Percentiles rank a stretch among this genome's conserved stretches.
Evolutionary conservation across 768 basidiomycete genomes (phyloP).

Genomic region (Lentinula detonsa): DNA sequence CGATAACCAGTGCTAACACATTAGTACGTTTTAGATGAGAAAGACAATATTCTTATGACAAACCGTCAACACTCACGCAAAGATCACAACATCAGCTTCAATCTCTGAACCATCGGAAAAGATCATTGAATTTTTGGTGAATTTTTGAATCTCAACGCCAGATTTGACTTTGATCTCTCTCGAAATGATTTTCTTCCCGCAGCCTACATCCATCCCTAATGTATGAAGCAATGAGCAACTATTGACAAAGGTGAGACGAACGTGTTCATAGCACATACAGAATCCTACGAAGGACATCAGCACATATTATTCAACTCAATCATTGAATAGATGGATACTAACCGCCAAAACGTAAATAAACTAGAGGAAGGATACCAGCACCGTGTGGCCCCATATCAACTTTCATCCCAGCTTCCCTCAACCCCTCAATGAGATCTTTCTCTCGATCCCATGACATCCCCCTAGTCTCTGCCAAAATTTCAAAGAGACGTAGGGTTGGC

Average conservation of each 20-base stretch:
- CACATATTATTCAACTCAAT: background rate
- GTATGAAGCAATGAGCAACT: background rate
- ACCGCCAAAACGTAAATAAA: background rate
- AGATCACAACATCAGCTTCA: conserved; percentile 38
- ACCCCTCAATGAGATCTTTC: background rate
- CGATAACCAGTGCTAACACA: conserved; percentile 20
- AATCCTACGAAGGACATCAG: background rate
- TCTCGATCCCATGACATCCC: background rate
- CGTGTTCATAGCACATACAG: too few relatives aligned
- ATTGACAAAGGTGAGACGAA: too few relatives aligned
- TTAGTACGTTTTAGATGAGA: background rate
- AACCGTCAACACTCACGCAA: conserved; percentile 23
- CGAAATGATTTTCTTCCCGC: conserved; percentile 42
- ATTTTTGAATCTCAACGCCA: conserved; percentile 34
- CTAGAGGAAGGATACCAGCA: background rate
- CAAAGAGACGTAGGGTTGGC: background rate
- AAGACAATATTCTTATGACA: background rate
- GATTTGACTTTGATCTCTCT: conserved; percentile 56
- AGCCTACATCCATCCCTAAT: conserved; percentile 32
- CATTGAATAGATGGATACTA: too few relatives aligned
- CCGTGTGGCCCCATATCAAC: background rate
- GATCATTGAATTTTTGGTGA: conserved; percentile 26
- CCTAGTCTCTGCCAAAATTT: background rate
- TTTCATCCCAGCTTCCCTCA: background rate
- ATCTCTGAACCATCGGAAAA: conserved; percentile 32